Base-by-base conservation (phyloP, 305 asterid genomes). In the Solanum hybrid region DNA sequence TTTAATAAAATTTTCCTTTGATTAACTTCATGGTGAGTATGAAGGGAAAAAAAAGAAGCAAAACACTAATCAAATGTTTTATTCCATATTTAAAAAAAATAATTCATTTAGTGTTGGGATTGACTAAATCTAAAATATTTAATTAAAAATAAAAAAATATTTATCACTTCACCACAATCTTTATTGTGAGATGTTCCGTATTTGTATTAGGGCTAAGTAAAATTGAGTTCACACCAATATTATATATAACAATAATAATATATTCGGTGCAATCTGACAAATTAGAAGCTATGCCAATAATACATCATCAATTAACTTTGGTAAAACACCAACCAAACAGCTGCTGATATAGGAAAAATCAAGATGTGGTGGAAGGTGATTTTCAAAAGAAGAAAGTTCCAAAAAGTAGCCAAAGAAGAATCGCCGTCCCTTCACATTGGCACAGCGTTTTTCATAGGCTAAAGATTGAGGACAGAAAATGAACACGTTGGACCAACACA, bases 401-500 rank as follows among this genome's bases (percentile, higher is more conserved):
- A 82, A 51, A 46, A 51, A 51, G 66, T 51, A 5, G 66, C 66
- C 66, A 51, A 10, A 81, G 46, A 40, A 26, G 87, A 84, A 84
- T 51, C 31, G 11, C 32, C 46, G 76, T 51, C 87, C 26, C 37
- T 42, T 22, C 76, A 85, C 75, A 85, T 6, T 56, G 22, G 10
- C 72, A 82, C 1, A 42, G 87, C 76, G 38, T 85, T 85, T 56
- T 85, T 6, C 76, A 84, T 7, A 31, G 87, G 42, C 75, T 56
- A 84, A 84, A 29, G 0, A 5, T 12, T 42, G 87, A 84, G 87
- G 76, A 56, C 76, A 85, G 22, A 10, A 31, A 85, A 22, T 56
- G 87, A 56, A 85, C 87, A 85, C 87, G 87, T 85, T 85, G 87
- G 87, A 51, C 0, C 7, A 85, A 85, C n/a, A 10, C 76, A 6